Percentiles rank a stretch among this genome's conserved stretches.
Evolutionary conservation across 1,139 yeast genomes (phyloP).

Genomic region (Taphrina sp.): DNA sequence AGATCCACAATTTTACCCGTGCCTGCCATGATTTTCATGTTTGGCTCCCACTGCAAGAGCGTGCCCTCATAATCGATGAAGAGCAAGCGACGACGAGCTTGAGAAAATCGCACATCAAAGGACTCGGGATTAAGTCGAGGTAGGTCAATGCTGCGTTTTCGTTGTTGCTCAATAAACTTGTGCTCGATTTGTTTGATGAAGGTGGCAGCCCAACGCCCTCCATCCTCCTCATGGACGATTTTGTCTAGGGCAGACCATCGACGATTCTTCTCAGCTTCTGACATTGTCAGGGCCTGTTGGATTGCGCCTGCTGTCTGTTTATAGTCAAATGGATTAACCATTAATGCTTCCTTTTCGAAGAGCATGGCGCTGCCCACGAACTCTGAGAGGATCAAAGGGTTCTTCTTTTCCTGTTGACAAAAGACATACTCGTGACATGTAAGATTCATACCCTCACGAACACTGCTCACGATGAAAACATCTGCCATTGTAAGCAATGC

Average conservation of each 20-base stretch:
- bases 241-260: constrained; percentile 49
- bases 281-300: constrained; percentile 63
- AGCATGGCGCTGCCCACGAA: constrained; percentile 91
- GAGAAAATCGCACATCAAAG: constrained; percentile 40
- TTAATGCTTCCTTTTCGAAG: constrained; percentile 66
- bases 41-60: constrained; percentile 37
- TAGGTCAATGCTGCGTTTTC: constrained; percentile 45
- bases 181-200: constrained; percentile 57
- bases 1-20: constrained; percentile 44
- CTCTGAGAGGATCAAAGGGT: constrained; percentile 84
- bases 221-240: constrained; percentile 40
- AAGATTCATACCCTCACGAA: constrained; percentile 94
- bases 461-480: constrained; percentile 77
- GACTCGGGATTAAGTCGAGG: constrained; percentile 41
- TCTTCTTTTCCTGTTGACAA: constrained; percentile 59
- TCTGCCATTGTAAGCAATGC: constrained; percentile 86
- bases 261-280: constrained; percentile 53
- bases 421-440: constrained; percentile 92
- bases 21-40: constrained; percentile 40
- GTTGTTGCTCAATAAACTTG: constrained; percentile 62
- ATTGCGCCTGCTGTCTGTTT: constrained; percentile 64
- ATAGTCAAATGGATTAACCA: constrained; percentile 90
- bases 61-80: constrained; percentile 40
- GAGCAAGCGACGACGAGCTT: constrained; percentile 42
- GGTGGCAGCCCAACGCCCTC: constrained; percentile 67